phyloP scores from a whole-genome alignment of 2,329 filamentous ascomycete genomes.

The Zelopaecilomyces penicillatus region DNA sequence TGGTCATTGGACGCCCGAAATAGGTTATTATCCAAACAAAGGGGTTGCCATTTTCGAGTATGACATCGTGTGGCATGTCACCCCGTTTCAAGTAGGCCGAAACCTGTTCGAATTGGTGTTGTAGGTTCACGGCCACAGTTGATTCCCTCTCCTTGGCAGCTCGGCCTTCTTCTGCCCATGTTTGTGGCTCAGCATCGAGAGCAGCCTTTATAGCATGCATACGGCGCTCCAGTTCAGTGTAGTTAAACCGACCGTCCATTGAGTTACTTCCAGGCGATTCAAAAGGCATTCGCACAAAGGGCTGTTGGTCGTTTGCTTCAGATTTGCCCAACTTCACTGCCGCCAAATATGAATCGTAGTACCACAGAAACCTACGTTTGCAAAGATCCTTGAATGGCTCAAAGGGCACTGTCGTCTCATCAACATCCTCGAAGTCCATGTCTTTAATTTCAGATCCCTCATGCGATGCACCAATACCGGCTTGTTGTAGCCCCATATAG shows the following conservation, averaged over 20 bases:
- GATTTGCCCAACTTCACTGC: slow-evolving; percentile 57
- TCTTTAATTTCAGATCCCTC: slow-evolving; percentile 24
- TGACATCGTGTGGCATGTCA: slow-evolving; percentile 65
- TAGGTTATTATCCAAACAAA: slow-evolving; percentile 86
- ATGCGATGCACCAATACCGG: slow-evolving; percentile 30
- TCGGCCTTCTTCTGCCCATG: slow-evolving; percentile 65
- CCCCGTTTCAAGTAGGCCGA: slow-evolving; percentile 64
- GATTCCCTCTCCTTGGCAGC: slow-evolving; percentile 55
- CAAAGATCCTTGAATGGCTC: slow-evolving; percentile 85
- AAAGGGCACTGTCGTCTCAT: slow-evolving; percentile 52
- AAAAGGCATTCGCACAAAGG: slow-evolving; percentile 80
- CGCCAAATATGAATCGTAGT: slow-evolving; percentile 77
- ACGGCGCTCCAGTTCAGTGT: slow-evolving; percentile 62
- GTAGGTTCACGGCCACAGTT: slow-evolving; percentile 72
- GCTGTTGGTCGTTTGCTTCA: slow-evolving; percentile 53
- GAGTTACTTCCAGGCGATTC: slow-evolving; percentile 60
- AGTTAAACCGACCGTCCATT: slow-evolving; percentile 85
- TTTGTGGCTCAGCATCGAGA: slow-evolving; percentile 61
- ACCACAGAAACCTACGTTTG: slow-evolving; percentile 92
- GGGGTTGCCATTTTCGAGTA: slow-evolving; percentile 71
- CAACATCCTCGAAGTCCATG: slow-evolving; percentile 36
- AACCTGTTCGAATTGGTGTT: slow-evolving; percentile 78
- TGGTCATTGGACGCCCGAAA: slow-evolving; percentile 86
- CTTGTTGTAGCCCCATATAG: slow-evolving; percentile 57
- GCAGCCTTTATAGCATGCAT: slow-evolving; percentile 59